These are phyloP conservation scores for Psilocybe tampanensis DNA, from an alignment of 768 basidiomycete species.

Conservation along the genomic window DNA sequence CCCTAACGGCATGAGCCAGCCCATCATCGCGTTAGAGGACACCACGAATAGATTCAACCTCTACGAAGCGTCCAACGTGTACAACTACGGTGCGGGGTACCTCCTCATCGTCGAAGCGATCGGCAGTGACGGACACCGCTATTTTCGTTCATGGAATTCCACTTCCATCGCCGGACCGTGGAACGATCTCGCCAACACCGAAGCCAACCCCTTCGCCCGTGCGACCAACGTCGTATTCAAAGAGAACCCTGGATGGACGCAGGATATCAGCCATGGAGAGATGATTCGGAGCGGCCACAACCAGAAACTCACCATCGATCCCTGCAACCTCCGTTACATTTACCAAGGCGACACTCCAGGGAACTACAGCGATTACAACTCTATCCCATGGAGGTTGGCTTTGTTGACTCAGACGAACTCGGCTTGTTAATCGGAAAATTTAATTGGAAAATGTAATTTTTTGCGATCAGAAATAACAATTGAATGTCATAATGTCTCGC, in stretches of 20 bases:
- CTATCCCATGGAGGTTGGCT: slow-evolving; percentile 15
- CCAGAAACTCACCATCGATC: slow-evolving; percentile 16
- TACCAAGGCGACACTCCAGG: slow-evolving; percentile 18
- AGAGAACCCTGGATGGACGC: background rate
- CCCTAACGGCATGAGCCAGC: slow-evolving; percentile 17
- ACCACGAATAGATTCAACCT: slow-evolving; percentile 7
- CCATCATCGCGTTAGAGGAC: slow-evolving; percentile 19
- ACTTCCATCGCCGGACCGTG: slow-evolving; percentile 14
- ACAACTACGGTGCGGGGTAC: slow-evolving; percentile 8
- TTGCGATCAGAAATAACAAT: no score
- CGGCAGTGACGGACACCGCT: slow-evolving; percentile 14
- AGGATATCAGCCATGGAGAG: background rate
- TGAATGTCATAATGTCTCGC: no score
- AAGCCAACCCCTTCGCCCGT: slow-evolving; percentile 20
- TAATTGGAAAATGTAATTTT: no score
- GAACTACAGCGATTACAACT: slow-evolving; percentile 6
- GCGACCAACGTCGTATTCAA: slow-evolving; percentile 14
- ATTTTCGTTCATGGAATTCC: slow-evolving; percentile 20
- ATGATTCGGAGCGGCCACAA: slow-evolving; percentile 17
- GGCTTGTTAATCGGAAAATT: no score
- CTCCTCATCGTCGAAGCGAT: slow-evolving; percentile 22
- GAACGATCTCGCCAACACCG: slow-evolving; percentile 7
- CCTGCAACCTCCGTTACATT: slow-evolving; percentile 16
- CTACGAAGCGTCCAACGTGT: slow-evolving; percentile 20
- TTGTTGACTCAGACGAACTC: slow-evolving; percentile 19